Evolutionary conservation across 148 eudicot genomes (phyloP).

Genomic region (Cornus suecica): DNA sequence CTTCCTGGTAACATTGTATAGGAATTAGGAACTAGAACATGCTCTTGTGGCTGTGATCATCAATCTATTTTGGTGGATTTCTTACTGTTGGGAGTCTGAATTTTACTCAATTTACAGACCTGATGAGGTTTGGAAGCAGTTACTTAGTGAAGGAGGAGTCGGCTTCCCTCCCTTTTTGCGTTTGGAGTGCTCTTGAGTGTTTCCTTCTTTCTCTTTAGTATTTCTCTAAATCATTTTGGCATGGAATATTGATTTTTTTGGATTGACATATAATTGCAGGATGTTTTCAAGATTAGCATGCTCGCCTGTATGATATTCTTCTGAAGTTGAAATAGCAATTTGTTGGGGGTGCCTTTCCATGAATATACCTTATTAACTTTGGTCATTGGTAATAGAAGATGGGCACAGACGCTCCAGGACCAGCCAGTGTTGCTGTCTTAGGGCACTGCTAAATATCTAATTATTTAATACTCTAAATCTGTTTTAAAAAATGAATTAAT

Average conservation of each 20-base stretch:
- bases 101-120: constrained; percentile 14
- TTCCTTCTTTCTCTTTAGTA: constrained; percentile 27
- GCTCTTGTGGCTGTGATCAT: not conserved
- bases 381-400: constrained; percentile 55
- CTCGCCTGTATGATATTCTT: constrained; percentile 87
- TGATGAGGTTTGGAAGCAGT: constrained; percentile 6
- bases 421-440: constrained; percentile 14
- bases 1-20: not conserved
- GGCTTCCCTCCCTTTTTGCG: not conserved
- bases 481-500: too few species aligned
- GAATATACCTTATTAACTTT: constrained; percentile 37
- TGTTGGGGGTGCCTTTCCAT: constrained; percentile 76
- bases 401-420: constrained; percentile 38
- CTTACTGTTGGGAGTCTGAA: constrained; percentile 6
- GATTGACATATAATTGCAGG: constrained; percentile 99
- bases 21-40: too few species aligned
- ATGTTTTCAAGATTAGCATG: constrained; percentile 73
- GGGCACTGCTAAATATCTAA: constrained; percentile 18
- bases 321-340: constrained; percentile 88
- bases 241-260: constrained; percentile 73
- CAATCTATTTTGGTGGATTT: constrained; percentile 7
- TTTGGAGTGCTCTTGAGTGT: not conserved
- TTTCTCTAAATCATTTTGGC: constrained; percentile 31
- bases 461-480: too few species aligned
- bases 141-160: constrained; percentile 7